Percentiles rank a stretch among this genome's conserved stretches.
phyloP scores from a whole-genome alignment of 495 filamentous ascomycete species.

The Aspergillus incahuasiensis region DNA sequence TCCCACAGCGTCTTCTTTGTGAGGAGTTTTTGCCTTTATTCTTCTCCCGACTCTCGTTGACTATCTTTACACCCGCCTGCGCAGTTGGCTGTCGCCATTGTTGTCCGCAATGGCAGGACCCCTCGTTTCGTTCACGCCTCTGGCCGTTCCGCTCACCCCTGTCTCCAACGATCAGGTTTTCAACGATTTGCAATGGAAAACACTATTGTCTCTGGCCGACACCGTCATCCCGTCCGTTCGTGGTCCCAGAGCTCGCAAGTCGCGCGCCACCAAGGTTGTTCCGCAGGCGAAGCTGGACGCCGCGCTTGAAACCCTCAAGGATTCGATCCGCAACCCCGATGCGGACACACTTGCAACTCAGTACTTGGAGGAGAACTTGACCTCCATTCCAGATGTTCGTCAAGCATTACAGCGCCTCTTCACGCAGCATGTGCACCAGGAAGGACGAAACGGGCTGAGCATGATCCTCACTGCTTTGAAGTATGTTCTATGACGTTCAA shows the following conservation, averaged over 20 bases:
- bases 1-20: neutral
- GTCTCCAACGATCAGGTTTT: slow-evolving; percentile 36
- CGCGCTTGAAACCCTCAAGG: slow-evolving; percentile 26
- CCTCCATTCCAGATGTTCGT: slow-evolving; percentile 44
- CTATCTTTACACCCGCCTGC: slow-evolving; percentile 3
- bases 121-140: slow-evolving; percentile 29
- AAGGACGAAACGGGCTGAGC: slow-evolving; percentile 46
- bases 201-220: slow-evolving; percentile 51
- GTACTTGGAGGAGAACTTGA: slow-evolving; percentile 49
- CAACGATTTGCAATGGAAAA: slow-evolving; percentile 50
- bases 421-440: slow-evolving; percentile 36
- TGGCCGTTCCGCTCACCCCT: slow-evolving; percentile 42
- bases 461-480: slow-evolving; percentile 51
- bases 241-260: slow-evolving; percentile 22
- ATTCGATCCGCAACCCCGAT: slow-evolving; percentile 26
- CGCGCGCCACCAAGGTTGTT: slow-evolving; percentile 29
- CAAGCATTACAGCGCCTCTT: slow-evolving; percentile 43
- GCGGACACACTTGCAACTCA: slow-evolving; percentile 26
- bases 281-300: slow-evolving; percentile 32
- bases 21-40: neutral
- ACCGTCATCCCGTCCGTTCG: slow-evolving; percentile 51
- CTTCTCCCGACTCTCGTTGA: slow-evolving; percentile 1
- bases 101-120: slow-evolving; percentile 23
- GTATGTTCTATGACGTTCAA: slow-evolving; percentile 31
- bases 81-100: neutral